Percentiles rank a stretch among this genome's conserved stretches.
These are phyloP conservation scores for Trichoderma arundinaceum DNA, from an alignment of 2,329 filamentous ascomycete genomes.

Conservation along the genomic window DNA sequence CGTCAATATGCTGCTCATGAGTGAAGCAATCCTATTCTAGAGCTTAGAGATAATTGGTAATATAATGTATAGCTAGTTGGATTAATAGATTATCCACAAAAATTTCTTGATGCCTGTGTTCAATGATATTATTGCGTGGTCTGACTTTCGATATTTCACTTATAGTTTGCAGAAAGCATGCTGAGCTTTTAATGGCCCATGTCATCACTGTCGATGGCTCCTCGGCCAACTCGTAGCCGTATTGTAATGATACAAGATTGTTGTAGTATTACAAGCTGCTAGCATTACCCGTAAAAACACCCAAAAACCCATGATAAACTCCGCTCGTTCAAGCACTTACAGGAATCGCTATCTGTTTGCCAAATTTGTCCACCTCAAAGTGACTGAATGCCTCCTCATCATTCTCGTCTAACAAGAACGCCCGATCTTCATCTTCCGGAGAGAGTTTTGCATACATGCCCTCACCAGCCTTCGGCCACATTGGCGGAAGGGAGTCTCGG, in stretches of 20 bases:
- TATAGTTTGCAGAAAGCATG: background rate
- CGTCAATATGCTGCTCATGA: slow-evolving; percentile 18
- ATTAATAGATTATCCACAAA: background rate
- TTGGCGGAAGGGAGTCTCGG: slow-evolving; percentile 45
- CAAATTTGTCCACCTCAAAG: slow-evolving; percentile 48
- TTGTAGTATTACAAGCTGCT: background rate
- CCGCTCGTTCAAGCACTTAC: slow-evolving; percentile 37
- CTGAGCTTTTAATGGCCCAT: background rate
- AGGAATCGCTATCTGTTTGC: slow-evolving; percentile 46
- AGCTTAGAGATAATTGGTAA: slow-evolving; percentile 7
- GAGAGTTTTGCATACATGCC: slow-evolving; percentile 49
- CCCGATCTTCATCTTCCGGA: slow-evolving; percentile 48
- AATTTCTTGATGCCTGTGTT: no score
- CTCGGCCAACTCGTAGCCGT: background rate
- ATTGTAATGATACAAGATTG: background rate
- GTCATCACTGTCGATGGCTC: background rate
- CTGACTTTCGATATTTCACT: background rate
- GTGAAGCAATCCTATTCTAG: slow-evolving; percentile 27
- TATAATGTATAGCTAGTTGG: slow-evolving; percentile 22
- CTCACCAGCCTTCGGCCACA: slow-evolving; percentile 49
- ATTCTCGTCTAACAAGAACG: slow-evolving; percentile 47
- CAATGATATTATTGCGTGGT: no score
- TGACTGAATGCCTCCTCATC: slow-evolving; percentile 53
- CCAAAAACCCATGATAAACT: background rate
- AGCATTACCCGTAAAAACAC: background rate